These are phyloP conservation scores for Septoria linicola DNA, from an alignment of 2,329 filamentous ascomycete genomes.

Conservation along the genomic window DNA sequence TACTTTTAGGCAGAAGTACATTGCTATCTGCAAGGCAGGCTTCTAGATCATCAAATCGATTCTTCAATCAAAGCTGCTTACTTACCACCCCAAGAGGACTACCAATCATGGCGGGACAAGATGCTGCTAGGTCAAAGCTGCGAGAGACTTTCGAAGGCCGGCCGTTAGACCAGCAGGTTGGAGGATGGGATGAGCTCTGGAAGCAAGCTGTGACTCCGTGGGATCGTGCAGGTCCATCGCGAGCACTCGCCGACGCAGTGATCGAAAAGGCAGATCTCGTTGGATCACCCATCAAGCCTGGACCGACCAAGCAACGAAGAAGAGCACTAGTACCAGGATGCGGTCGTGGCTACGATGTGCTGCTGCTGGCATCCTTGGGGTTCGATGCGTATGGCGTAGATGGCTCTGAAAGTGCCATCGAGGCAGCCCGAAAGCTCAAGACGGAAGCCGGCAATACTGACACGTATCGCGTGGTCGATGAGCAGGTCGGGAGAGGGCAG, in stretches of 20 bases:
- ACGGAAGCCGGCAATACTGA: constrained; percentile 38
- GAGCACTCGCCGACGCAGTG: constrained; percentile 58
- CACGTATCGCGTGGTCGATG: constrained; percentile 46
- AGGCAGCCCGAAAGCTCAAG: constrained; percentile 49
- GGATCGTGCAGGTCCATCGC: constrained; percentile 59
- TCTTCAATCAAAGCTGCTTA: no score
- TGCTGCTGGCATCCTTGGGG: constrained; percentile 70
- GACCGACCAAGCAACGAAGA: constrained; percentile 39
- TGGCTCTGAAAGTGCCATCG: constrained; percentile 53
- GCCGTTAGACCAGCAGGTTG: constrained; percentile 42
- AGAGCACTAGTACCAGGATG: constrained; percentile 76
- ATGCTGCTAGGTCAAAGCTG: constrained; percentile 19
- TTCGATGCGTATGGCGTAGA: constrained; percentile 78
- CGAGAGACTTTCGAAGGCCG: constrained; percentile 43
- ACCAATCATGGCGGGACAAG: background rate
- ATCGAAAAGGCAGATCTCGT: constrained; percentile 31
- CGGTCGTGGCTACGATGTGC: constrained; percentile 77
- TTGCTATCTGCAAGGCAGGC: no score
- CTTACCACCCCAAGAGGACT: no score
- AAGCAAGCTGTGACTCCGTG: constrained; percentile 56
- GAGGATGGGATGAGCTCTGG: constrained; percentile 49
- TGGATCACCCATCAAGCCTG: constrained; percentile 22
- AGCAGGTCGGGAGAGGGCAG: constrained; percentile 48
- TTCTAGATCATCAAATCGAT: no score
- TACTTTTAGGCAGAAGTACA: no score